Percentiles rank a stretch among this genome's conserved stretches.
Evolutionary conservation across 2,329 filamentous ascomycete genomes (phyloP).

Genomic region (Fusarium clavum): DNA sequence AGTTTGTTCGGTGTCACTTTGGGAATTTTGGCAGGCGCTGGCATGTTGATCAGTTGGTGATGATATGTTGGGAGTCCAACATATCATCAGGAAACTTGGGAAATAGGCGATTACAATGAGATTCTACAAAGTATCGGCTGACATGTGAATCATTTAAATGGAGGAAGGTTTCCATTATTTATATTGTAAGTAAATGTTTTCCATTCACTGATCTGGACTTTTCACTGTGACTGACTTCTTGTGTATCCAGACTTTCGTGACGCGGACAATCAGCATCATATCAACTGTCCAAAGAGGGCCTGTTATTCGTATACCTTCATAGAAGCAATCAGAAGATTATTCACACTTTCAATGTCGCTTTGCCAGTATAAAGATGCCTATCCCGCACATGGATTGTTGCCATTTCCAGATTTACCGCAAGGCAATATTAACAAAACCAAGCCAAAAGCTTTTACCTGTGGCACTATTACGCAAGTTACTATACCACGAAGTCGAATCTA

Average conservation of each 20-base stretch:
- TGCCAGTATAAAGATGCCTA: not conserved
- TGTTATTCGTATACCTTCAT: not conserved
- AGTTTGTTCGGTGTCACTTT: constrained; percentile 1
- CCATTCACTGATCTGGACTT: too few relatives aligned
- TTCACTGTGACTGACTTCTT: not conserved
- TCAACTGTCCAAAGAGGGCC: fast-evolving
- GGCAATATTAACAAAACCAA: not conserved
- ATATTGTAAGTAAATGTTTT: too few relatives aligned
- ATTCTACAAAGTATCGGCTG: not conserved
- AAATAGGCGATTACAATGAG: not conserved
- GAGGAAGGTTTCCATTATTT: fast-evolving
- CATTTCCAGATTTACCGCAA: not conserved
- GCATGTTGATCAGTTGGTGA: constrained; percentile 7
- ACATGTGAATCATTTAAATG: fast-evolving
- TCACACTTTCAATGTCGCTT: not conserved
- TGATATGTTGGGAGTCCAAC: not conserved
- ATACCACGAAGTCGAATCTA: not conserved
- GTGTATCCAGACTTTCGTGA: not conserved
- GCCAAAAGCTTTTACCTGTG: fast-evolving
- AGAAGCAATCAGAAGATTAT: fast-evolving
- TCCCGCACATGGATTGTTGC: not conserved
- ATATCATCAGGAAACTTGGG: too few relatives aligned
- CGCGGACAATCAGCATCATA: not conserved
- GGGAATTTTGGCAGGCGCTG: constrained; percentile 9
- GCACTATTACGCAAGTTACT: not conserved